phyloP scores from a whole-genome alignment of 2,329 filamentous ascomycete genomes.

The Graphiopsis chlorocephala region DNA sequence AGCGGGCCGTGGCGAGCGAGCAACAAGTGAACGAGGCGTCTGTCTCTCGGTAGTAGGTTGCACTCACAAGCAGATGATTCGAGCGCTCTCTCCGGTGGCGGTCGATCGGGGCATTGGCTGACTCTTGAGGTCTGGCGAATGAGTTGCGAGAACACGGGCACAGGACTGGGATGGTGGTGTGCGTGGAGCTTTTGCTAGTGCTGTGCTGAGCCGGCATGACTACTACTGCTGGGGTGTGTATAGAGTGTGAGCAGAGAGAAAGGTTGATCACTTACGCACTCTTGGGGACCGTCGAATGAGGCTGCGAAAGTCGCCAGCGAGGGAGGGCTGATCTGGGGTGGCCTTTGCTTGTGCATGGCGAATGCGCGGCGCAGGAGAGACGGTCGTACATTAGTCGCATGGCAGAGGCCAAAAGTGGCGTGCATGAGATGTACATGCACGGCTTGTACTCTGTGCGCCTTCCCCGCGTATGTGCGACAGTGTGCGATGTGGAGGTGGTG shows the following conservation, averaged over 20 bases:
- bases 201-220: neutral
- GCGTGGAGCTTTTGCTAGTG: neutral
- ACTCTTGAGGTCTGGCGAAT: neutral
- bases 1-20: neutral
- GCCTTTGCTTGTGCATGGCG: neutral
- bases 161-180: neutral
- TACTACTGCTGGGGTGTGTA: neutral
- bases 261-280: neutral
- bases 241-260: neutral
- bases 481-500: neutral
- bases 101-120: conserved; percentile 2
- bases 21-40: neutral
- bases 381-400: neutral
- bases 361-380: neutral
- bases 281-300: neutral
- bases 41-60: neutral
- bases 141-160: neutral
- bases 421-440: neutral
- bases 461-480: neutral
- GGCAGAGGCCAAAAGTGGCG: neutral
- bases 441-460: neutral
- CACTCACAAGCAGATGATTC: neutral
- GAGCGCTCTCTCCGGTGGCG: neutral
- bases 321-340: neutral
- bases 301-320: neutral